Conservation (phyloP, 257 asterid genomes). For the Ilex aquifolium region DNA sequence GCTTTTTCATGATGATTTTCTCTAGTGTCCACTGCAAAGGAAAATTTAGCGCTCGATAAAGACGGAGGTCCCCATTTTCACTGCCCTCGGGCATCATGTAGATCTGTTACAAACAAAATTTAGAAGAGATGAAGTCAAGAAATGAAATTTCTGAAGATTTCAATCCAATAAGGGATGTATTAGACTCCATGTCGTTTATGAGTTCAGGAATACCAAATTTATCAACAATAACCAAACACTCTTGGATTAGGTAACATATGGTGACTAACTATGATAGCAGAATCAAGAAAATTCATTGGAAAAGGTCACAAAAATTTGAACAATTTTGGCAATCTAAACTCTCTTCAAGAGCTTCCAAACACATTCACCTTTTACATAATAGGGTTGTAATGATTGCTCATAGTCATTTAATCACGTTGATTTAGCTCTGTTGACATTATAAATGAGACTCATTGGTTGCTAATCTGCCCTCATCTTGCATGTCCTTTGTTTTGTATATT, state of each 20-base stretch:
- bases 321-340: no score
- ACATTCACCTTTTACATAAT: no score
- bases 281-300: no score
- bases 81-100: constrained; percentile 98
- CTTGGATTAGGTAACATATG: not conserved
- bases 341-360: no score
- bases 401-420: no score
- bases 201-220: no score
- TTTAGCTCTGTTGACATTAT: no score
- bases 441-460: no score
- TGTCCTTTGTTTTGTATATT: no score
- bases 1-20: constrained; percentile 53
- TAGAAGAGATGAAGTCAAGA: not conserved
- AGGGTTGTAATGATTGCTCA: no score
- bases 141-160: not conserved
- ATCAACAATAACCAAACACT: not conserved
- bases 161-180: not conserved
- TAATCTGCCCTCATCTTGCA: no score
- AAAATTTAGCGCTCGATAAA: constrained; percentile 72
- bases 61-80: constrained; percentile 87
- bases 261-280: not conserved
- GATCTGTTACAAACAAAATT: constrained; percentile 37
- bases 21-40: constrained; percentile 80
- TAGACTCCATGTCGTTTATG: not conserved
- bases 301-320: no score